Evolutionary conservation across 495 filamentous ascomycete genomes (phyloP), one percentile per base, ranked within the genome.

Genomic region (Acidomyces sp.): DNA sequence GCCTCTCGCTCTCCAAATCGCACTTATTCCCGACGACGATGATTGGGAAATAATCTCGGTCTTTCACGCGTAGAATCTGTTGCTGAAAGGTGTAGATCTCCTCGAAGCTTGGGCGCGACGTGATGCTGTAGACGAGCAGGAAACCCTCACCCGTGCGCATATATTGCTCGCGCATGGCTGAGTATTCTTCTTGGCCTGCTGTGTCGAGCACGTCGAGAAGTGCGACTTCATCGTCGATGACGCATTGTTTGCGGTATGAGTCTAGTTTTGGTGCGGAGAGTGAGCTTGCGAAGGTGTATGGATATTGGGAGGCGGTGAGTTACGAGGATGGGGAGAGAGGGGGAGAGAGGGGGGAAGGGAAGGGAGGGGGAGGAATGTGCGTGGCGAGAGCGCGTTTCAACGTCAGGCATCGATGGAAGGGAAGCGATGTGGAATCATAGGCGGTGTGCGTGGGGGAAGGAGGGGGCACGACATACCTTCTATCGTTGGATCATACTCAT

Each of bases 11-110:
- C 49, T 95, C 90, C 58, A 97, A 67, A 80, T 97, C 90, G 61
- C 87, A 93, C 71, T 97, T 97, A 72, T 97, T 97, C 45, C 83
- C 90, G n/a, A 96, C 92, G 6, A 97, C 85, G 41, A 96, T 94
- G 65, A 97, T 94, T 48, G 90, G 90, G 67, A 97, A 96, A 59
- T 92, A 90, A 57, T 97, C 90, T 72, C 88, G 95, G 67, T 96
- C 90, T 70, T 97, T 97, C 51, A 97, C 90, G 48, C 90, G 69
- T 39, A 96, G 71, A 61, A 97, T 97, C 65, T 97, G 90, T 71
- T 95, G 87, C 64, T 96, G 87, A 62, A 95, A 95, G 25, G 85
- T 93, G 62, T 83, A 75, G 59, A 97, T 96, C 66, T 97, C 92
- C 60, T 96, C 87, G 58, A 96, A 96, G 48, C 82, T 90, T 62